Evolutionary conservation across 306 rosid genomes (phyloP).

Genomic region (Urtica urens): DNA sequence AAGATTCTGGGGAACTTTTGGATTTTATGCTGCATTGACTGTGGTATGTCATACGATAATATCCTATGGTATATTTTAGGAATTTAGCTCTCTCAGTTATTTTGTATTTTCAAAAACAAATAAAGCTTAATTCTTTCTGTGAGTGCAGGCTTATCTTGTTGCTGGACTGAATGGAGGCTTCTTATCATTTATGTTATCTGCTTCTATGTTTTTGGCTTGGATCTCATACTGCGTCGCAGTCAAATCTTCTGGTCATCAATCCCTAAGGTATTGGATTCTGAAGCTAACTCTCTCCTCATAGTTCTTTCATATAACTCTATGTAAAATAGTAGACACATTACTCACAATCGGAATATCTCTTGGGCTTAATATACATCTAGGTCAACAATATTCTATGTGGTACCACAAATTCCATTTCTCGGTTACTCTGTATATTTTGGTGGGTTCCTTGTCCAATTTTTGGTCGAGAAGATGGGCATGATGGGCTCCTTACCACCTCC

Average conservation of each 20-base stretch:
- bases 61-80: background rate
- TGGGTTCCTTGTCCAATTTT: constrained; percentile 73
- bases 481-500: constrained; percentile 95
- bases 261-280: constrained; percentile 48
- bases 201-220: constrained; percentile 84
- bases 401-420: constrained; percentile 74
- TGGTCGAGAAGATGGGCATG: constrained; percentile 97
- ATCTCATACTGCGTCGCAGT: constrained; percentile 44
- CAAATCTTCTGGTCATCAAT: constrained; percentile 46
- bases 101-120: constrained; percentile 18
- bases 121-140: too few relatives aligned
- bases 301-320: background rate
- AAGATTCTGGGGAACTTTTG: constrained; percentile 95
- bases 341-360: too few relatives aligned
- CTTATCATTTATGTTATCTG: constrained; percentile 46
- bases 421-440: constrained; percentile 79
- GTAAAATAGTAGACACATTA: too few relatives aligned
- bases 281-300: constrained; percentile 8
- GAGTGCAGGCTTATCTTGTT: constrained; percentile 70
- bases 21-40: constrained; percentile 56
- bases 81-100: background rate
- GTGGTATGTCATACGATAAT: constrained; percentile 36
- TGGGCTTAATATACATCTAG: too few relatives aligned
- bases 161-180: constrained; percentile 92
- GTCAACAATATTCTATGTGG: constrained; percentile 54